Evolutionary conservation across 805 yeast species (phyloP).

Genomic region (Wickerhamomyces canadensis): DNA sequence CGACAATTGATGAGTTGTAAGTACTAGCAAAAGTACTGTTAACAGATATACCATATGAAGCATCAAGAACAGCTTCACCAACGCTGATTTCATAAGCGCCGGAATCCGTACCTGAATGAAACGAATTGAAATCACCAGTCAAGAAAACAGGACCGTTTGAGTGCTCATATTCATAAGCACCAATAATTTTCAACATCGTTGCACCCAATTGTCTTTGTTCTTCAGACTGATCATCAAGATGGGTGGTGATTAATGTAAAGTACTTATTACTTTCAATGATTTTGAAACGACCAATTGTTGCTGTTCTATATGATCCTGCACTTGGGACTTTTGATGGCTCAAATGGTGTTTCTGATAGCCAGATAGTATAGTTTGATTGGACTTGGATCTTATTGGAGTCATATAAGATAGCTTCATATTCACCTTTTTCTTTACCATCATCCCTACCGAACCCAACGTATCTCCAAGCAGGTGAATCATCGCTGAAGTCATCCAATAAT

Average conservation of each 20-base stretch:
- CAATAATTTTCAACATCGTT: slow-evolving; percentile 18
- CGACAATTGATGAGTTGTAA: slow-evolving; percentile 12
- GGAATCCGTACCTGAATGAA: slow-evolving; percentile 3
- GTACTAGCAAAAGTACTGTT: slow-evolving; percentile 16
- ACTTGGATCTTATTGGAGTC: slow-evolving; percentile 27
- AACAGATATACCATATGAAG: slow-evolving; percentile 8
- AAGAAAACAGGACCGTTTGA: slow-evolving; percentile 33
- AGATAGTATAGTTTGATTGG: slow-evolving; percentile 31
- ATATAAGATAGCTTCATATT: slow-evolving; percentile 37
- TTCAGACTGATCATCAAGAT: slow-evolving; percentile 36
- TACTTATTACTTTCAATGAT: slow-evolving; percentile 6
- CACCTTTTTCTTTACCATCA: slow-evolving; percentile 37
- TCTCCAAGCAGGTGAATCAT: slow-evolving; percentile 13
- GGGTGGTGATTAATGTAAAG: slow-evolving; percentile 36
- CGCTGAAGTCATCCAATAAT: slow-evolving; percentile 19
- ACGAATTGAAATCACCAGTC: slow-evolving; percentile 40
- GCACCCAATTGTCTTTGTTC: slow-evolving; percentile 15
- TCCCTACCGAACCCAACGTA: slow-evolving; percentile 43
- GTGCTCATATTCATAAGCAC: slow-evolving; percentile 31
- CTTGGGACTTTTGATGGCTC: slow-evolving; percentile 34
- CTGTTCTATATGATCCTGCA: slow-evolving; percentile 35
- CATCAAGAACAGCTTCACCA: slow-evolving; percentile 6
- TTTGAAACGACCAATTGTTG: slow-evolving; percentile 31
- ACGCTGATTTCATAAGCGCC: slow-evolving; percentile 13
- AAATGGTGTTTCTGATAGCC: slow-evolving; percentile 38